Evolutionary conservation across 176 grass and related monocot species (phyloP), one percentile per base, ranked within the genome.

Genomic region (Sorghum bicolor): DNA sequence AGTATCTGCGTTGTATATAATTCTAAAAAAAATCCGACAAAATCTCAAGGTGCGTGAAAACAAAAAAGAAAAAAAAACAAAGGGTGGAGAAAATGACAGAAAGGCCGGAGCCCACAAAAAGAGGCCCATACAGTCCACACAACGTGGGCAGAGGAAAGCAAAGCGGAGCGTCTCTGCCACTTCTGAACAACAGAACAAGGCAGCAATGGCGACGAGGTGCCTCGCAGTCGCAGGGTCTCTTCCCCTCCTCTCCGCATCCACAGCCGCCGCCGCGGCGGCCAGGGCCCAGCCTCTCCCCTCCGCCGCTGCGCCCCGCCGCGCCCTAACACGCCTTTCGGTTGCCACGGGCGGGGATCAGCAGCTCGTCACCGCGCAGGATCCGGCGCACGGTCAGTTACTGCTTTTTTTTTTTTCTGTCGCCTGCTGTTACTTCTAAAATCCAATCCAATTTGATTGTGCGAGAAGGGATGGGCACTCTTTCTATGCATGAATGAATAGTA

Each of bases 361-460:
- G 69, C 26, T 83, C 80, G 13, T 87, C 75, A 76, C 89, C 38
- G 84, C 84, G 37, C 63, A 83, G 67, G 88, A 83, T 24, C 61
- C 76, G 61, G 72, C 39, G 24, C 80, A 84, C 32, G 84, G 89
- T 84, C 57, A 90, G 88, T 79, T n/a, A n/a, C n/a, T n/a, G n/a
- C n/a, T n/a, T n/a, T n/a, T n/a, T n/a, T n/a, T n/a, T n/a, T n/a
- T n/a, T n/a, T n/a, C n/a, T 37, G 37, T 24, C n/a, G 8, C 8
- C 26, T 47, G 24, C 64, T 52, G 22, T 5, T 17, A 32, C n/a
- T n/a, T n/a, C n/a, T 37, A 33, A 32, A 43, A 25, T 9, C 43
- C 16, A 82, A 16, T 77, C 31, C 66, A 37, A 36, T 25, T 25
- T 24, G 77, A 45, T 80, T 26, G 24, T n/a, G 19, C 25, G 3